Evolutionary conservation across 805 yeast species (phyloP).

Genomic region (Yarrowia keelungensis): DNA sequence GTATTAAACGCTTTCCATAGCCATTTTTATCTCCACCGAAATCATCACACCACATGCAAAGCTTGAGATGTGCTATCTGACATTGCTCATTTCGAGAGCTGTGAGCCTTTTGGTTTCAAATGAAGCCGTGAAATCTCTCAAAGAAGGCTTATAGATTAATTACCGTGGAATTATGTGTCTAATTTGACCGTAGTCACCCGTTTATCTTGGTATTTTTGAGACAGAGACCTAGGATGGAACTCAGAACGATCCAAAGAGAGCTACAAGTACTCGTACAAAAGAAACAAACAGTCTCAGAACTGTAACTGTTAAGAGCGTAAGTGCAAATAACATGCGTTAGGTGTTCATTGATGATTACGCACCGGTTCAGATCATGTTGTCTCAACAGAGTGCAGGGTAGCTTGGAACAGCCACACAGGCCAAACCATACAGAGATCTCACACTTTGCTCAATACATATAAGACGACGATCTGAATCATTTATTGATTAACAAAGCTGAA

Average conservation of each 20-base stretch:
- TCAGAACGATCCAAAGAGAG: background rate
- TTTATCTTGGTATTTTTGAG: background rate
- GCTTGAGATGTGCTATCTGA: background rate
- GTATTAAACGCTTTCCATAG: no score
- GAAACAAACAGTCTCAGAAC: background rate
- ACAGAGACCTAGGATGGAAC: background rate
- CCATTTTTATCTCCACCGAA: background rate
- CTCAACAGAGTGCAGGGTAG: background rate
- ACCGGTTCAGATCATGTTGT: background rate
- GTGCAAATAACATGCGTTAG: no score
- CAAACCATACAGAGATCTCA: no score
- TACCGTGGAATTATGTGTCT: background rate
- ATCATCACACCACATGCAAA: background rate
- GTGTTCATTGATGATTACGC: no score
- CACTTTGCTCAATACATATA: no score
- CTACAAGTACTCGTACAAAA: background rate
- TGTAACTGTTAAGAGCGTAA: background rate
- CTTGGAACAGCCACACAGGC: no score
- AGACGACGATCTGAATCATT: no score
- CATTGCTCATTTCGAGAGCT: background rate
- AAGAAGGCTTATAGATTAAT: background rate
- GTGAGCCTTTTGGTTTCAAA: background rate
- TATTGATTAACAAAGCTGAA: no score
- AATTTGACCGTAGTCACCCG: background rate
- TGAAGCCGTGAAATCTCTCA: background rate